Conservation (phyloP, 305 asterid species). For the Solanum hybrid region DNA sequence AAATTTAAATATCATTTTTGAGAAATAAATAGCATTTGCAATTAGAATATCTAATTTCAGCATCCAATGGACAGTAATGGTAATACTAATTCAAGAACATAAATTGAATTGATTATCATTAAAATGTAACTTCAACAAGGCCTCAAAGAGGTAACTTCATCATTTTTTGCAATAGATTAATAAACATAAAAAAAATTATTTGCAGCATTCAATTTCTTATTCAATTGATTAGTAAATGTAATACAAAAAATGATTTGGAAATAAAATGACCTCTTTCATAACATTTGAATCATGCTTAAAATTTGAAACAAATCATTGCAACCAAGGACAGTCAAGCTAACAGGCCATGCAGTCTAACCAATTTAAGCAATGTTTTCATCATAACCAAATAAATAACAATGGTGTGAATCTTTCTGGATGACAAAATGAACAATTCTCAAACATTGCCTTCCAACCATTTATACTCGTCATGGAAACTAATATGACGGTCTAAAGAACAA, state of each 20-base stretch:
- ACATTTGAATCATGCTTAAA: too few species aligned
- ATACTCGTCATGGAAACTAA: too few species aligned
- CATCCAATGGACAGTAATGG: not conserved
- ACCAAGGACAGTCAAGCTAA: too few species aligned
- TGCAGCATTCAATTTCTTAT: not conserved
- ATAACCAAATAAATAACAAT: too few species aligned
- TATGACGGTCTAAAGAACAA: too few species aligned
- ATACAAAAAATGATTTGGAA: not conserved
- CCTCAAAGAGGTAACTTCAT: not conserved
- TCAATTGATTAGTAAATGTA: not conserved
- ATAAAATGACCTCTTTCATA: too few species aligned
- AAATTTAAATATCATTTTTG: not conserved
- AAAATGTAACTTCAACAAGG: not conserved
- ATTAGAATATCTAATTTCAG: not conserved
- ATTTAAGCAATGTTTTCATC: too few species aligned
- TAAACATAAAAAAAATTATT: not conserved
- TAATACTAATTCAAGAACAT: not conserved
- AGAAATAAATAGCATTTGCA: not conserved
- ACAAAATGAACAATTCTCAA: too few species aligned
- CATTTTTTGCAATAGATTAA: not conserved
- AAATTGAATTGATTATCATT: not conserved
- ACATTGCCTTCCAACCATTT: too few species aligned
- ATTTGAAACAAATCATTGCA: too few species aligned
- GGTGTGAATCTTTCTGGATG: too few species aligned
- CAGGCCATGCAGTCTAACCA: too few species aligned